Base-by-base conservation (phyloP, 2,329 filamentous ascomycete genomes). In the Grosmannia serpens region DNA sequence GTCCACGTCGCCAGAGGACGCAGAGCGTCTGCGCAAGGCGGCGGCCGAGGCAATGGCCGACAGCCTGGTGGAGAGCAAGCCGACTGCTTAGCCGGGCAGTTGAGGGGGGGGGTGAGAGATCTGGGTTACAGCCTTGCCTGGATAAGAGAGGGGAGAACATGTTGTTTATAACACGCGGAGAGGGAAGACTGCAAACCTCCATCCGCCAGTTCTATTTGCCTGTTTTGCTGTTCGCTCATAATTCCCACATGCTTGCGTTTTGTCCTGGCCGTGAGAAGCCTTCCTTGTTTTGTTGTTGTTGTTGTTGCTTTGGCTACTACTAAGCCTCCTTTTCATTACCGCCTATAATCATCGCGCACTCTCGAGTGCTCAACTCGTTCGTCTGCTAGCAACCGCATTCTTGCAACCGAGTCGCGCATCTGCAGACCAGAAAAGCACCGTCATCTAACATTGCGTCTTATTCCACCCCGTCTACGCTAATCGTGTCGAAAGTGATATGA, bases 31-130 rank as follows among this genome's bases (percentile, higher is more conserved):
- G 58, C 64, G 64, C 58, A 62, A 65, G 60, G 65, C 65, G 1
- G 65, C 65, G 2, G 65, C 65, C 9, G 65, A 66, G 55, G 65
- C 65, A 29, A 66, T 66, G 65, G 62, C 63, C 5, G 65, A 66
- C 53, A 66, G 65, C 51, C 58, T 66, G 17, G 65, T 66, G 3
- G 65, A 65, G 9, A 61, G 64, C 54, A 64, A 64, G 64, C 49
- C 61, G 17, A 61, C 62, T 58, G 58, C 57, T 9, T 61, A 55
- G 24, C 38, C 15, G 29, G 27, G 13, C 13, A 2, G 11, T 8
- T 10, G 20, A 15, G 15, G 27, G 26, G 8, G 22, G 17, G 46
- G 46, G 46, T 10, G 26, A 13, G 24, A 22, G 7, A 8, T 26
- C 13, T 31, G 49, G 29, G 10, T 51, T 51, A 51, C n/a, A 51